Percentiles rank a stretch among this genome's conserved stretches.
Conservation (phyloP, 129 eudicot species). For the Flaveria bidentis region DNA sequence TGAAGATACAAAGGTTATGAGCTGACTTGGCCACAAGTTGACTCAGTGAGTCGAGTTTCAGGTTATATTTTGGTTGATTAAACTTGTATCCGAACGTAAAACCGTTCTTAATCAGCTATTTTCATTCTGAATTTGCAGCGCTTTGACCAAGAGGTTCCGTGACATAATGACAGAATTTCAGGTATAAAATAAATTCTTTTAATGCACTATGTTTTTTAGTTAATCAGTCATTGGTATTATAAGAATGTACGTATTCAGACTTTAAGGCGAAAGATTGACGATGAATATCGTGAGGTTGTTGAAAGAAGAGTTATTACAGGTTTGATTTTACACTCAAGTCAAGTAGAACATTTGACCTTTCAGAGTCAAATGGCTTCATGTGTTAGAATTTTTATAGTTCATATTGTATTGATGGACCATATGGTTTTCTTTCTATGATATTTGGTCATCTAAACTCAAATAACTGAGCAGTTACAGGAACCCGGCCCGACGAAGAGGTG, state of each 20-base stretch:
- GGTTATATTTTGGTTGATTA: too few species aligned
- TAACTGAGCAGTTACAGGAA: slow-evolving; percentile 68
- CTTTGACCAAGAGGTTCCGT: slow-evolving; percentile 80
- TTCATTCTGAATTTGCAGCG: slow-evolving; percentile 42
- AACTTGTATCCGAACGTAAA: neutral
- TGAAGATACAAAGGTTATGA: neutral
- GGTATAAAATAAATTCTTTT: slow-evolving; percentile 26
- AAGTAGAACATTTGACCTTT: neutral
- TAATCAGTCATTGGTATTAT: neutral
- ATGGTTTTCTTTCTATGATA: neutral
- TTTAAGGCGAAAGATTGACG: slow-evolving; percentile 79
- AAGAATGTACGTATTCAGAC: slow-evolving; percentile 39
- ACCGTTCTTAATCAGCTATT: neutral
- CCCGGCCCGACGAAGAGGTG: slow-evolving; percentile 90
- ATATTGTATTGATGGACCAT: neutral
- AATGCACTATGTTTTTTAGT: neutral
- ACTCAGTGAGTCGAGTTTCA: slow-evolving; percentile 1
- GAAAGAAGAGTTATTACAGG: slow-evolving; percentile 98
- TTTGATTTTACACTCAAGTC: slow-evolving; percentile 24
- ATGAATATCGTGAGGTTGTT: slow-evolving; percentile 96
- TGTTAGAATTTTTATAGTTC: neutral
- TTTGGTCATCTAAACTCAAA: slow-evolving; percentile 7
- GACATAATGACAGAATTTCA: slow-evolving; percentile 91
- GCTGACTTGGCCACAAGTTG: neutral
- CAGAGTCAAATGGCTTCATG: neutral